Conservation (phyloP, 805 yeast genomes). For the Grigorovia jiainica region DNA sequence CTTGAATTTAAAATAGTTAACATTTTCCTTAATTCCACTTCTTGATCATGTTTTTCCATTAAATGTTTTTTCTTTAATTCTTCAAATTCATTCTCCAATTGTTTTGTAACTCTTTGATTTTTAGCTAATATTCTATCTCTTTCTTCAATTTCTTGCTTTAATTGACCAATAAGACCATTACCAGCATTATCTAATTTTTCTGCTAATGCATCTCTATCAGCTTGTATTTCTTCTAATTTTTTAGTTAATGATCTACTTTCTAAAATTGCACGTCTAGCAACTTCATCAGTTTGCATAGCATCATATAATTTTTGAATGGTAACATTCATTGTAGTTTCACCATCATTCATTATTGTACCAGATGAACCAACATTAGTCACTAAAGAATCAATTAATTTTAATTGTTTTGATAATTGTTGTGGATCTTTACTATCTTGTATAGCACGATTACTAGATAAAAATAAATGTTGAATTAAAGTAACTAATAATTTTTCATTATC, state of each 20-base stretch:
- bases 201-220: conserved; percentile 58
- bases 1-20: conserved; percentile 50
- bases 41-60: conserved; percentile 64
- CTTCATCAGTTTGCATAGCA: conserved; percentile 79
- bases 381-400: conserved; percentile 59
- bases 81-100: conserved; percentile 54
- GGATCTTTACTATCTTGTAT: conserved; percentile 19
- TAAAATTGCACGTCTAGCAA: conserved; percentile 62
- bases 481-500: conserved; percentile 42
- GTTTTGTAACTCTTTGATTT: conserved; percentile 55
- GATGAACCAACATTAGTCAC: conserved; percentile 52
- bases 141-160: conserved; percentile 60
- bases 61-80: conserved; percentile 52
- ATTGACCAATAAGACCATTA: conserved; percentile 64
- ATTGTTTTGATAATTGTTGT: conserved; percentile 23
- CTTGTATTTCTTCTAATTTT: conserved; percentile 36
- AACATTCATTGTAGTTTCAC: conserved; percentile 63
- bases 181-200: conserved; percentile 67
- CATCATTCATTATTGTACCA: conserved; percentile 34
- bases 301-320: conserved; percentile 72
- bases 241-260: conserved; percentile 51
- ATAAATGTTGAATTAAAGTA: conserved; percentile 36
- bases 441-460: conserved; percentile 22
- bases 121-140: conserved; percentile 55
- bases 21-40: conserved; percentile 67